Base-by-base conservation (phyloP, 148 eudicot species). In the Vaccinium corymbosum region DNA sequence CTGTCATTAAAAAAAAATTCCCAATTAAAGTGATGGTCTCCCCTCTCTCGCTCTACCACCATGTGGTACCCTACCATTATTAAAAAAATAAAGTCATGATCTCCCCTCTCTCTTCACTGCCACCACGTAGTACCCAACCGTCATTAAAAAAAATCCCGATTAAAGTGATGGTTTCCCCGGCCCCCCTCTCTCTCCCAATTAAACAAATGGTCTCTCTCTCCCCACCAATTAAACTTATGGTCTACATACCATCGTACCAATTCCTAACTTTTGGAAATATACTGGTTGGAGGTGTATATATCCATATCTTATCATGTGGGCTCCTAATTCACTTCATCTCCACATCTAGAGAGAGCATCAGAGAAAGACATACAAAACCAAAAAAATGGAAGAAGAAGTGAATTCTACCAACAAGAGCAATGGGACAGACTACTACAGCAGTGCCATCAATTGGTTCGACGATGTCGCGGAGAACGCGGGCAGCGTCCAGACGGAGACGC, bases 401-500 rank as follows among this genome's bases (percentile, higher is more conserved):
- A 62, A 38, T 11, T 32, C 16, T 5, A 66, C 38, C 3, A 42
- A 46, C 32, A 16, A 14, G 13, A 62, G 74, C 16, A 85, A 80
- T 38, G 85, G 78, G 49, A 76, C 6, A 29, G 76, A 51, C 9
- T 12, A 64, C 35, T 5, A 27, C 6, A 3, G 15, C 2, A 4
- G 72, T 22, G 20, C 91, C 7, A 87, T 91, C 52, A 51, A 55
- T 7, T 90, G 92, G 95, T 94, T 94, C 80, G 89, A 94, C 9
- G 91, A 91, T 1, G 85, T 88, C 0, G 80, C 95, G 0, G 84
- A 86, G 46, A 84, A 90, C 14, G 92, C 93, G 0, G 88, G 80
- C 1, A 3, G 1, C 0, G 90, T 91, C 20, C 98, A 94, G 70
- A 88, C 86, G 13, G 87, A 89, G 85, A 93, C 92, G 4, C 92